These are phyloP conservation scores for Cyclostephanos invisitatus DNA, from an alignment of 108 stramenopile genomes.

Conservation along the genomic window DNA sequence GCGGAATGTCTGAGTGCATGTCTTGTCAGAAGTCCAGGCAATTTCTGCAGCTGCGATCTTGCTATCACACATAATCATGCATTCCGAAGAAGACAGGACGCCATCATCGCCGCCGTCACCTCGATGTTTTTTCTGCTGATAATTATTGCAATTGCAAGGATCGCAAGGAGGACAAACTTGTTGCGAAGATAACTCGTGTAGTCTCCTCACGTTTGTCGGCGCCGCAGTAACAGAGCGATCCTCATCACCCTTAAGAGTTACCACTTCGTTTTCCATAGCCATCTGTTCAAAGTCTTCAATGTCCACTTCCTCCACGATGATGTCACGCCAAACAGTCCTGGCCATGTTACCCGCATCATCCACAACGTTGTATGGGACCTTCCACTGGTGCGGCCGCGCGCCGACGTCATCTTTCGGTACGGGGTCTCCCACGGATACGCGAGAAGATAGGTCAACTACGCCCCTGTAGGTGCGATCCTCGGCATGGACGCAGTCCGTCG, in stretches of 20 bases:
- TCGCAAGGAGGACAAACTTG: slow-evolving; percentile 22
- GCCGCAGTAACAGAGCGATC: slow-evolving; percentile 55
- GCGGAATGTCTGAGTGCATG: slow-evolving; percentile 5
- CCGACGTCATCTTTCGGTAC: slow-evolving; percentile 50
- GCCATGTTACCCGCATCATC: slow-evolving; percentile 87
- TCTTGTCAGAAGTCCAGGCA: background rate
- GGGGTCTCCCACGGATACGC: slow-evolving; percentile 75
- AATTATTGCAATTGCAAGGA: slow-evolving; percentile 24
- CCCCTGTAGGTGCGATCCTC: slow-evolving; percentile 77
- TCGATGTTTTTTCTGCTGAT: background rate
- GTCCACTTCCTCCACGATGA: slow-evolving; percentile 82
- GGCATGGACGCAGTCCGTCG: slow-evolving; percentile 74
- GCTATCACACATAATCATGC: slow-evolving; percentile 21
- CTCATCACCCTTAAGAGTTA: slow-evolving; percentile 39
- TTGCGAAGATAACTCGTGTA: background rate
- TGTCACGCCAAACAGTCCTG: slow-evolving; percentile 73
- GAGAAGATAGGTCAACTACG: slow-evolving; percentile 64
- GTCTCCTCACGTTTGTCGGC: slow-evolving; percentile 53
- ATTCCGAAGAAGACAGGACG: slow-evolving; percentile 16
- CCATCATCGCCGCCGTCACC: slow-evolving; percentile 12
- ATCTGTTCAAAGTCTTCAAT: slow-evolving; percentile 62
- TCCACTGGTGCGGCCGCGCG: slow-evolving; percentile 59
- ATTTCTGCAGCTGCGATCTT: slow-evolving; percentile 17
- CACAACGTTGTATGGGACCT: slow-evolving; percentile 84
- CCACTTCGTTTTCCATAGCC: slow-evolving; percentile 46